Evolutionary conservation across 371 early-diverging fungal species (phyloP), one percentile per base, ranked within the genome.

Genomic region (Dentiscutata heterogama): DNA sequence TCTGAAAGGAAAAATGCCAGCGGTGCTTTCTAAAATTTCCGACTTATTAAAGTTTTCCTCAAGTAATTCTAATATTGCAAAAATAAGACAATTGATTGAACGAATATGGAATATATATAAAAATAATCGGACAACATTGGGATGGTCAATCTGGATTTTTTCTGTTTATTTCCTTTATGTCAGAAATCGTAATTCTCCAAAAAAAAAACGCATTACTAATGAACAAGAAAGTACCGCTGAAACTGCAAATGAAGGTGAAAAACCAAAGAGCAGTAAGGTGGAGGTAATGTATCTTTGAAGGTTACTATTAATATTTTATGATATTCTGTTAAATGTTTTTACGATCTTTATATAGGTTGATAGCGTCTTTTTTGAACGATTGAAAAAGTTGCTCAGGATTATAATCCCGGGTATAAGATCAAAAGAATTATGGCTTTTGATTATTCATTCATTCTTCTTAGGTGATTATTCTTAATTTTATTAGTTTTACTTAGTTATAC

Each of bases 371-470:
- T 90, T 94, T 72, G 89, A 88, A 63, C 89, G 96, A 20, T 84
- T 96, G 22, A 88, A 88, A 77, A 89, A 92, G 8, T 77, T 97
- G 75, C 88, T 96, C 56, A 89, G 89, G 73, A 92, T 96, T 78
- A 91, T 94, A 39, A 93, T 95, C 84, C 96, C 97, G 80, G 94
- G 95, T 51, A 84, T 94, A 80, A 84, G 90, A 35, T 92, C 94
- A 72, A 94, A 96, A 84, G 95, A 96, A 85, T 94, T 93, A 83
- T 91, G 93, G 90, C 86, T 96, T 83, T 84, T 97, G 64, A 87
- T 93, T 39, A 85, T 95, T 58, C 96, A 95, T 84, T 94, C 96
- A 53, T 93, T 92, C 14, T 96, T 96, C 85, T 86, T 96, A 74
- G 90, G 93, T 90, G 90, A 70, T 35, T 1, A 35, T 42, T 42